Base-by-base conservation (phyloP, 1,284 basidiomycete genomes). In the Xerocomus minutiporus region DNA sequence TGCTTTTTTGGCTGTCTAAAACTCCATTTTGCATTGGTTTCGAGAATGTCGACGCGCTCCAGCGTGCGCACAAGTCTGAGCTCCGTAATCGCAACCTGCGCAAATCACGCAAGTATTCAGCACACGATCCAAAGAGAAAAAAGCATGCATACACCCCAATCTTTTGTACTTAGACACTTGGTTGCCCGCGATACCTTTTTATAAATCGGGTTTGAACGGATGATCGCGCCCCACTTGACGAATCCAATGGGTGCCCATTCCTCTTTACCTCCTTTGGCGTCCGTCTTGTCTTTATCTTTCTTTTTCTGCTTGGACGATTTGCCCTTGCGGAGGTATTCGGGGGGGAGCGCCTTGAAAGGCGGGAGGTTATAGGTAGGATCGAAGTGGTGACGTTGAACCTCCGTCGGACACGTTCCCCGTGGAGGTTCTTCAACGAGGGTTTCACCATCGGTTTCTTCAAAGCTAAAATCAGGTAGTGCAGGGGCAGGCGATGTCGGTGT, bases 1-100 rank as follows among this genome's bases (percentile, higher is more conserved):
- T 95, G 91, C 70, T 96, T 97, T 74, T 97, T 97, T 1, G 93
- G 92, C 64, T 99, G 97, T 45, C 95, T 78, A 65, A 97, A 92
- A 62, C 90, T 91, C 97, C 97, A 99, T 29, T 83, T 77, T 1
- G 86, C 88, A 12, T 80, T 79, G 15, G 83, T 79, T 71, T 97
- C 97, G 58, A 97, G 78, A 46, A 77, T 71, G 57, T 99, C 94
- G 49, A 99, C 86, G 7, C 88, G 80, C 47, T 95, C 92, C 64
- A 97, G 81, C 1, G 91, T 86, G 20, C 91, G 81, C 32, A 91
- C 72, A 44, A 93, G 76, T 54, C 84, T 78, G 53, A 94, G 66
- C 65, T 96, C 93, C 12, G 78, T 75, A 64, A 88, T 81, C 1
- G 88, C 90, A 42, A 91, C 77, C 88, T 91, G 59, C 41, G 58